phyloP scores from a whole-genome alignment of 2,329 filamentous ascomycete genomes.

The Cladosporium colombiae region DNA sequence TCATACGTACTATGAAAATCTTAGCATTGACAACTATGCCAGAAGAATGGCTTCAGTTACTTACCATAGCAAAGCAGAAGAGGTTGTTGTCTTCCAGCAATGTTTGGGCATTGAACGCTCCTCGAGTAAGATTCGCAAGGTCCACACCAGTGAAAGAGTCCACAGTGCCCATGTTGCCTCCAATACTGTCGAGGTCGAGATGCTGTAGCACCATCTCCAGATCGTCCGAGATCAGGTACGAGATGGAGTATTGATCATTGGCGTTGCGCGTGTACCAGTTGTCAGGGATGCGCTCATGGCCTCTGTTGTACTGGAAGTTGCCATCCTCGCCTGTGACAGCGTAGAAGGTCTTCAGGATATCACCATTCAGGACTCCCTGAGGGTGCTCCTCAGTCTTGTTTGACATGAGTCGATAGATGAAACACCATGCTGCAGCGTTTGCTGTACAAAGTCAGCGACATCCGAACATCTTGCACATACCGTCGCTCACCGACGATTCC shows the following conservation, averaged over 20 bases:
- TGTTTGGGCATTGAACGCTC: slow-evolving; percentile 13
- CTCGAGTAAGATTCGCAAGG: slow-evolving; percentile 35
- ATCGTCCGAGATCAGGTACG: slow-evolving; percentile 26
- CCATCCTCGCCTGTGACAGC: slow-evolving; percentile 39
- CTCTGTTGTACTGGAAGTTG: slow-evolving; percentile 30
- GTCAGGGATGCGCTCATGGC: slow-evolving; percentile 45
- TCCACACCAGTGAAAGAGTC: slow-evolving; percentile 40
- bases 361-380: slow-evolving; percentile 39
- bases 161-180: slow-evolving; percentile 40
- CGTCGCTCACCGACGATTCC: slow-evolving; percentile 29
- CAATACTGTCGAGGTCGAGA: slow-evolving; percentile 35
- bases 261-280: slow-evolving; percentile 40
- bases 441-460: slow-evolving; percentile 15
- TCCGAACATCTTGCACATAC: slow-evolving; percentile 19
- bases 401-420: slow-evolving; percentile 43
- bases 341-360: slow-evolving; percentile 44
- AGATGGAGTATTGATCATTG: slow-evolving; percentile 37
- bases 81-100: slow-evolving; percentile 47
- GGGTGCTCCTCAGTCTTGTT: slow-evolving; percentile 44
- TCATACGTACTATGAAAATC: not conserved
- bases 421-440: slow-evolving; percentile 28
- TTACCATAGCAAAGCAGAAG: slow-evolving; percentile 41
- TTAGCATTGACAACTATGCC: not conserved
- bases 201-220: slow-evolving; percentile 25
- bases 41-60: no score